Percentiles rank a stretch among this genome's conserved stretches.
phyloP scores from a whole-genome alignment of 2,329 filamentous ascomycete genomes.

The Clonostachys solani region DNA sequence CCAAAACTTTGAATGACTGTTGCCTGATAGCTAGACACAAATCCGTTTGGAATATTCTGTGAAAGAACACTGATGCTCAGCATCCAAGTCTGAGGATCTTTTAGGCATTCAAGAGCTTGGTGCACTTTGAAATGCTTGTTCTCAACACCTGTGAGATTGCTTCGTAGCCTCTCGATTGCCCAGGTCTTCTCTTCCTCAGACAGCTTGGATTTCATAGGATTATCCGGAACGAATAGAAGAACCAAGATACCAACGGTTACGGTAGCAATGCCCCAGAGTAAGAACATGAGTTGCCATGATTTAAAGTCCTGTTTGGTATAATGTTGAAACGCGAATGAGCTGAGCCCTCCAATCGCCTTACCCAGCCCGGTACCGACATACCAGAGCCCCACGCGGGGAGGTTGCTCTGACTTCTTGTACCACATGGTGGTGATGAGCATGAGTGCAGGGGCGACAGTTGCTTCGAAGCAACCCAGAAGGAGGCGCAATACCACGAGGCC shows the following conservation, averaged over 20 bases:
- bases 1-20: no score
- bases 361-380: constrained; percentile 60
- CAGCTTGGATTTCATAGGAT: constrained; percentile 67
- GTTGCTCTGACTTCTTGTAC: constrained; percentile 54
- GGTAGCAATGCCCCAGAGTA: constrained; percentile 59
- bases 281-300: constrained; percentile 65
- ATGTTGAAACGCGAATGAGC: constrained; percentile 23
- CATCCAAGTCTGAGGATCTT: constrained; percentile 60
- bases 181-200: constrained; percentile 63
- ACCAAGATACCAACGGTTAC: constrained; percentile 64
- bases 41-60: no score
- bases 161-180: constrained; percentile 53
- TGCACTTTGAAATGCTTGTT: constrained; percentile 43
- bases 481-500: constrained; percentile 47
- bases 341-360: constrained; percentile 62
- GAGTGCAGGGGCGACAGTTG: constrained; percentile 48
- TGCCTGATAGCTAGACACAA: no score
- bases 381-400: constrained; percentile 49
- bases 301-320: constrained; percentile 18
- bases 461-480: constrained; percentile 50
- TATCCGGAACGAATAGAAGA: constrained; percentile 61
- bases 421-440: constrained; percentile 52
- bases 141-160: constrained; percentile 58
- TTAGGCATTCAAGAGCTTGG: constrained; percentile 45
- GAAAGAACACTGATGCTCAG: no score